Evolutionary conservation across 495 filamentous ascomycete genomes (phyloP).

Genomic region (Penicillium cinerascens): DNA sequence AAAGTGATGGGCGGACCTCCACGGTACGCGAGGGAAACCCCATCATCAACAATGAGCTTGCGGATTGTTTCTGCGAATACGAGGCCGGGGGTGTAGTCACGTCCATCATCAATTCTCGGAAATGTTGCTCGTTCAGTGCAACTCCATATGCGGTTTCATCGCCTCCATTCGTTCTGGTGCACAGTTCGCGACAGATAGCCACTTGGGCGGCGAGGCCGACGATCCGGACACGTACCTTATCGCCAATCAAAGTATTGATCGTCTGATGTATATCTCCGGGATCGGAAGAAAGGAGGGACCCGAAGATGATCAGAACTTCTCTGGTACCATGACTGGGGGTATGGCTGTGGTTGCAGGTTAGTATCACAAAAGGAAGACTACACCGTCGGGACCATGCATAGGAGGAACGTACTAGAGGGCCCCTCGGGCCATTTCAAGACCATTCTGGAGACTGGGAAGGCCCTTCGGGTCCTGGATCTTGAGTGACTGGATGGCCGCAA

Average conservation of each 20-base stretch:
- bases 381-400: not conserved
- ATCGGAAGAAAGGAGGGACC: constrained; percentile 83
- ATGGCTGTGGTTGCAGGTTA: constrained; percentile 53
- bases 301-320: constrained; percentile 88
- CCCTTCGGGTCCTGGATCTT: constrained; percentile 79
- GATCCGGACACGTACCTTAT: constrained; percentile 81
- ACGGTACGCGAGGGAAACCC: constrained; percentile 94
- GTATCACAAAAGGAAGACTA: not conserved
- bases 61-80: constrained; percentile 60
- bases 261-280: constrained; percentile 95
- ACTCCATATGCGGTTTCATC: constrained; percentile 75
- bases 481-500: constrained; percentile 67
- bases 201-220: constrained; percentile 90
- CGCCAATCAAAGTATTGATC: constrained; percentile 66
- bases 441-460: constrained; percentile 89
- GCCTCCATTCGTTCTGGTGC: constrained; percentile 74
- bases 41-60: constrained; percentile 89
- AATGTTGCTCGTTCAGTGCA: constrained; percentile 83
- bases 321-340: constrained; percentile 89
- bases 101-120: constrained; percentile 81
- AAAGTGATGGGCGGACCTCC: constrained; percentile 68
- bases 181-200: constrained; percentile 88
- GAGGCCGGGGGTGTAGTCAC: constrained; percentile 86
- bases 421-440: constrained; percentile 88
- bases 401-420: constrained; percentile 65